A percentile compares a stretch with the other conserved stretches of the same genome.
Evolutionary conservation across 305 asterid species (phyloP).

Genomic region (Fraxinus sp.): DNA sequence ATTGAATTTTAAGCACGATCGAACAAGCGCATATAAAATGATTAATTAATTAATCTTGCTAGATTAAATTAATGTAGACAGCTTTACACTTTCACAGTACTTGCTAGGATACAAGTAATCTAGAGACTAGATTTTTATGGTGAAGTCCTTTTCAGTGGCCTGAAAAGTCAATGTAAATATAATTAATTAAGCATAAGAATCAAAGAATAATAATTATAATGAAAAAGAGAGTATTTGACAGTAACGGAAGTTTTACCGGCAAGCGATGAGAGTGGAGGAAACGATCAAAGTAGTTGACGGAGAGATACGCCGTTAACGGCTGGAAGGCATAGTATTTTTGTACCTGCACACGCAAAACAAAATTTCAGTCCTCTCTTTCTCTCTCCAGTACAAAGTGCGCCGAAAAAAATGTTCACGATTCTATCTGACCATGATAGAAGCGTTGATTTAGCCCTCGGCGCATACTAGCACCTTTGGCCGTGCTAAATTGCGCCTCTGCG

Average conservation of each 20-base stretch:
- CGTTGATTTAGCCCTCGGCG: conserved; percentile 3
- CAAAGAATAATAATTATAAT: not conserved
- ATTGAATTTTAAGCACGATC: too few species aligned
- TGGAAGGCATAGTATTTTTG: conserved; percentile 71
- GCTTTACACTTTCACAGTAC: not conserved
- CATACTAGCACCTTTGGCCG: conserved; percentile 13
- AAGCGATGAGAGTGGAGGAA: conserved; percentile 62
- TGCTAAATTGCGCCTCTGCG: conserved; percentile 28
- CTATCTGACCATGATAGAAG: not conserved
- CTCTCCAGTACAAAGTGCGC: conserved; percentile 16
- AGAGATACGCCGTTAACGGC: conserved; percentile 81
- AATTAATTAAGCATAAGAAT: not conserved
- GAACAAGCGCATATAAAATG: not conserved
- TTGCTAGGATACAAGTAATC: not conserved
- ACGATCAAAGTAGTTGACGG: conserved; percentile 84
- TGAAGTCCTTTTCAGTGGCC: not conserved
- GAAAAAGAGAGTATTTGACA: conserved; percentile 9
- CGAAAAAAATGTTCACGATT: not conserved
- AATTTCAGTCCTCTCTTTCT: conserved; percentile 10
- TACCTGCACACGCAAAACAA: conserved; percentile 48
- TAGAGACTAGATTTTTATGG: not conserved
- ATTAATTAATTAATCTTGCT: not conserved
- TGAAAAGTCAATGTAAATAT: not conserved
- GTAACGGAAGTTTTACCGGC: conserved; percentile 61
- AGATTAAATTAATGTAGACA: not conserved